Percentiles rank a stretch among this genome's conserved stretches.
These are phyloP conservation scores for Haplosporangium sp. DNA, from an alignment of 371 early-diverging fungal species.

Conservation along the genomic window DNA sequence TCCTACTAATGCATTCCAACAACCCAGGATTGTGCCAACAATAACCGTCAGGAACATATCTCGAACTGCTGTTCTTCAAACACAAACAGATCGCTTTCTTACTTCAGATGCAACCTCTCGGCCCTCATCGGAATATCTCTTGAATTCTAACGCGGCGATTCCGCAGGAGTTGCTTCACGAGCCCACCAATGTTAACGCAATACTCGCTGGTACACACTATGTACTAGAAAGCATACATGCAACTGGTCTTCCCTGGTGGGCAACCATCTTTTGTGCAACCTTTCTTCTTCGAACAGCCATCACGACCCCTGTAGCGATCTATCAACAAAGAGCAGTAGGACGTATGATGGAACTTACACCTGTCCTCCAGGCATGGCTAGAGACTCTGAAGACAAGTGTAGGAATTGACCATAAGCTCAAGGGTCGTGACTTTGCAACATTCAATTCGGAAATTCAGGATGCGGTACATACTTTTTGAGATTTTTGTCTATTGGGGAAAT, in stretches of 20 bases:
- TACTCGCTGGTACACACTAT: conserved; percentile 62
- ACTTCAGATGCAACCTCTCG: background rate
- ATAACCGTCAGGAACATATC: conserved; percentile 10
- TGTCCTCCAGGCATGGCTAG: conserved; percentile 73
- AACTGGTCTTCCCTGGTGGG: conserved; percentile 78
- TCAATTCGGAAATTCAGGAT: conserved; percentile 63
- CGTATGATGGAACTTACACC: conserved; percentile 71
- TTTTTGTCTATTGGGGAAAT: background rate
- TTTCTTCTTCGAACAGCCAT: conserved; percentile 67
- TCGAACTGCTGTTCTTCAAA: conserved; percentile 1
- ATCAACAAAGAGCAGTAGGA: conserved; percentile 72
- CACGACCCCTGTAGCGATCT: conserved; percentile 83
- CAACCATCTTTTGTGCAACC: conserved; percentile 71
- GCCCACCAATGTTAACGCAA: conserved; percentile 42
- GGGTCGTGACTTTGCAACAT: conserved; percentile 60
- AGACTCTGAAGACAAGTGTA: conserved; percentile 66
- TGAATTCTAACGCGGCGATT: background rate
- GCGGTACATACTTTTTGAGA: conserved; percentile 50
- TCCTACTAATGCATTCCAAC: background rate
- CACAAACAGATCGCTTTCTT: background rate
- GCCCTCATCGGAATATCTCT: background rate
- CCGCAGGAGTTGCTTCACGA: conserved; percentile 22
- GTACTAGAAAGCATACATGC: conserved; percentile 60
- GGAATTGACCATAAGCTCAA: conserved; percentile 58
- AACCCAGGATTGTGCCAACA: background rate